These are phyloP conservation scores for Orbilia ellipsospora DNA, from an alignment of 2,329 filamentous ascomycete species.

Conservation along the genomic window DNA sequence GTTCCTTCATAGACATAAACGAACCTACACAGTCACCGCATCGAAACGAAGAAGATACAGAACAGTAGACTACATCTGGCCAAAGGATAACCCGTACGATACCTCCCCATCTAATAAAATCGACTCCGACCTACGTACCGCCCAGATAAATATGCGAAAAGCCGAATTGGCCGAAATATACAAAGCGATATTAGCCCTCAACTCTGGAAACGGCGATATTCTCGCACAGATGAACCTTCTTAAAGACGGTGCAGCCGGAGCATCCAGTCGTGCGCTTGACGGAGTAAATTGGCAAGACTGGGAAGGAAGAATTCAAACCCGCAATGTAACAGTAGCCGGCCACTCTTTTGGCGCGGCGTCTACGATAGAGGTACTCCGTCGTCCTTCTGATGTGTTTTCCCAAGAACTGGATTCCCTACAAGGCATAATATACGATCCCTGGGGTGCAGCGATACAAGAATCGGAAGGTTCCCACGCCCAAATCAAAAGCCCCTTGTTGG, in stretches of 20 bases:
- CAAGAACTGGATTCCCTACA: constrained; percentile 68
- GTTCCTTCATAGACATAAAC: constrained; percentile 19
- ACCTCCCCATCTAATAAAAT: constrained; percentile 71
- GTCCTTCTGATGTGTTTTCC: constrained; percentile 66
- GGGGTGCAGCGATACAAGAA: constrained; percentile 67
- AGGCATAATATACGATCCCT: constrained; percentile 75
- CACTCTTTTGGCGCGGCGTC: constrained; percentile 77
- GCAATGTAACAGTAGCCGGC: constrained; percentile 72
- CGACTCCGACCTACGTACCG: constrained; percentile 70
- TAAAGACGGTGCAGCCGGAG: constrained; percentile 70
- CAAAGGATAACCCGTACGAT: constrained; percentile 60
- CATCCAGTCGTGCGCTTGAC: constrained; percentile 69
- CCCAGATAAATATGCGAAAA: constrained; percentile 72
- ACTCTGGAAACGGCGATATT: constrained; percentile 67
- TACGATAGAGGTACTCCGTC: constrained; percentile 70
- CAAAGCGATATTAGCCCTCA: constrained; percentile 68
- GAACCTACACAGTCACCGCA: constrained; percentile 2
- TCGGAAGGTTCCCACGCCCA: constrained; percentile 65
- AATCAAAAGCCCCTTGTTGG: constrained; percentile 69
- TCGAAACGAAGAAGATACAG: constrained; percentile 63
- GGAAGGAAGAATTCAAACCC: constrained; percentile 69
- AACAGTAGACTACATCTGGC: constrained; percentile 38
- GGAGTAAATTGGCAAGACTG: constrained; percentile 69
- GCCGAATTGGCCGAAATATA: constrained; percentile 75
- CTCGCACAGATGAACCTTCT: constrained; percentile 59